Evolutionary conservation across 2,329 filamentous ascomycete species (phyloP).

Genomic region (Ascochyta viciae-villosae): DNA sequence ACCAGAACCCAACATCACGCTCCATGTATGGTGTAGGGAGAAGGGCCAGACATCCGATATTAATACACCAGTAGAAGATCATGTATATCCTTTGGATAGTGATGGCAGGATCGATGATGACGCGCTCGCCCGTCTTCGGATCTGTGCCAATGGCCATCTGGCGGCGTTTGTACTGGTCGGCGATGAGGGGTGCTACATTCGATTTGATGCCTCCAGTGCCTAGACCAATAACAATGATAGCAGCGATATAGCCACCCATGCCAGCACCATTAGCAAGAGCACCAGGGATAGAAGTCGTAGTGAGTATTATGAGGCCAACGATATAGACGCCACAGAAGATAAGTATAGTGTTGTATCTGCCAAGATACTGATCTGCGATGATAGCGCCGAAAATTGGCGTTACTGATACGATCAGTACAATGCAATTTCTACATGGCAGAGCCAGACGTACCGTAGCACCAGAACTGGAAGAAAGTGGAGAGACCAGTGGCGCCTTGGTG

Average conservation of each 20-base stretch:
- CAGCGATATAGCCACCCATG: conserved; percentile 68
- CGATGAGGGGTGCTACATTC: conserved; percentile 67
- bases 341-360: conserved; percentile 75
- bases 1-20: conserved; percentile 73
- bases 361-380: conserved; percentile 72
- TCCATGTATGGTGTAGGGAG: conserved; percentile 77
- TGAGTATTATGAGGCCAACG: conserved; percentile 71
- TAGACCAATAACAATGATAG: conserved; percentile 72
- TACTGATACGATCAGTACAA: conserved; percentile 15
- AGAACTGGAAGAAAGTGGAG: conserved; percentile 55
- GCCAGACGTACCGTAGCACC: conserved; percentile 36
- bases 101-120: conserved; percentile 56
- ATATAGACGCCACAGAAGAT: conserved; percentile 70
- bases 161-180: conserved; percentile 55
- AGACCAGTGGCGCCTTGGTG: conserved; percentile 56
- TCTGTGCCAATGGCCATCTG: conserved; percentile 52
- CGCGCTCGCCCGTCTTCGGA: conserved; percentile 53
- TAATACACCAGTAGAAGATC: conserved; percentile 78
- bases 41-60: conserved; percentile 72
- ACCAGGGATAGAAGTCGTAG: conserved; percentile 68
- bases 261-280: conserved; percentile 68
- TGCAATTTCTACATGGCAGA: background rate
- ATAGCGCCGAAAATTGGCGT: conserved; percentile 58
- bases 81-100: conserved; percentile 59
- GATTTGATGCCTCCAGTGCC: conserved; percentile 85